phyloP scores from a whole-genome alignment of 805 yeast genomes.

The Lipomyces sp. region DNA sequence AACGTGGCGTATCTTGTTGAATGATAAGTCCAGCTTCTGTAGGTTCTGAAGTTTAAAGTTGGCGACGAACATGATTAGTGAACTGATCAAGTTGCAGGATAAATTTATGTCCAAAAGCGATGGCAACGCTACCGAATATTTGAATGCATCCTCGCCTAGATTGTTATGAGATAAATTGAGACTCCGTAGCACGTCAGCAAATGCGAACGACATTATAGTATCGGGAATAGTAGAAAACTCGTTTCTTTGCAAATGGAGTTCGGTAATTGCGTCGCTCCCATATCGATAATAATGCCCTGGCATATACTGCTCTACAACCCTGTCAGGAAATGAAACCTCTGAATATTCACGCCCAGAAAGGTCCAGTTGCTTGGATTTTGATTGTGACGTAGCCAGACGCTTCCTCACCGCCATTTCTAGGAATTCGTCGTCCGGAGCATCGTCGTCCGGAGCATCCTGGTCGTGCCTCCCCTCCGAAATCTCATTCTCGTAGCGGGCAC shows the following conservation, averaged over 20 bases:
- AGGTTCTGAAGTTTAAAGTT: conserved; percentile 26
- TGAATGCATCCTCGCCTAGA: conserved; percentile 28
- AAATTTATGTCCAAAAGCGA: conserved; percentile 20
- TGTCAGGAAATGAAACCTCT: conserved; percentile 26
- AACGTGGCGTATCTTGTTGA: conserved; percentile 28
- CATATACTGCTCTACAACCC: conserved; percentile 18
- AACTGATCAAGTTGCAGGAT: conserved; percentile 24
- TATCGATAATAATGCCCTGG: conserved; percentile 23
- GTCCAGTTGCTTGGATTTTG: conserved; percentile 20
- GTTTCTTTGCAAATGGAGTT: conserved; percentile 26
- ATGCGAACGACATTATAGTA: conserved; percentile 25
- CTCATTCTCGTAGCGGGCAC: conserved; percentile 23
- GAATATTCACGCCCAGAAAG: conserved; percentile 24
- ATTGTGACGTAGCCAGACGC: conserved; percentile 18
- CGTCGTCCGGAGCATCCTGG: conserved; percentile 2
- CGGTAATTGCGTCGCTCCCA: conserved; percentile 18
- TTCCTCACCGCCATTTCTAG: conserved; percentile 18
- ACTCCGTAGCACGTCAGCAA: conserved; percentile 22
- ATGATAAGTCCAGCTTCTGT: conserved; percentile 27
- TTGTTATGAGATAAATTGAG: conserved; percentile 31
- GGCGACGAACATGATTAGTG: conserved; percentile 20
- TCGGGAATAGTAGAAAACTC: conserved; percentile 24
- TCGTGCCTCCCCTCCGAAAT: not conserved
- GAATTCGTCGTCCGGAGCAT: conserved; percentile 14
- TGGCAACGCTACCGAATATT: conserved; percentile 17